Evolutionary conservation across 805 yeast species (phyloP), one percentile per base, ranked within the genome.

Genomic region (Scheffersomyces stipitis): DNA sequence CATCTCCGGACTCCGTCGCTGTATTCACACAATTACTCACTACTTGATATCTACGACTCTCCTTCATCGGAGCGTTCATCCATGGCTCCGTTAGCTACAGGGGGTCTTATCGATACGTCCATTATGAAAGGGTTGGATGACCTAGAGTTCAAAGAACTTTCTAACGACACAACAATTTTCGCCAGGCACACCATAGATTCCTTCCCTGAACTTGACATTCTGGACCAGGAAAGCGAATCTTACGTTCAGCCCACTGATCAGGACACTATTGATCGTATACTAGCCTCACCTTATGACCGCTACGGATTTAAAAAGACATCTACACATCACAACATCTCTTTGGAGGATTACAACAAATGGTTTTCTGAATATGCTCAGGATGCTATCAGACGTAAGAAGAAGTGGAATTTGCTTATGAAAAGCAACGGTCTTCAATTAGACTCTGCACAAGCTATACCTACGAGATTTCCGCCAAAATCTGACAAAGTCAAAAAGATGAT

Each of bases 271-370:
- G 33, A 26, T 12, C 23, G 17, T 4, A 17, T 39, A 15, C 32
- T 39, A 18, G 29, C 20, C 10, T 36, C 40, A 4, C 32, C 33
- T 5, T 33, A 40, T 38, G 98, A 91, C 56, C 62, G 91, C 33
- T 91, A 91, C 56, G 99, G 99, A 2, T 91, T 91, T 66, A 81
- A 79, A 46, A 90, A 87, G 54, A 71, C 72, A 14, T 76, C 78
- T 14, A 62, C 66, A 29, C 76, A 69, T 47, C 58, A 57, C 42
- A 45, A 34, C 22, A 67, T 84, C 16, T 48, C 83, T 7, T 69
- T 64, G 34, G 62, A 64, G 15, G 76, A 76, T 29, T 88, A 86
- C 55, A 79, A 89, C 56, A 56, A 51, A 6, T 91, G 98, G 97
- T 84, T 87, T 78, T 41, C 44, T 2, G 73, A 68, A 7, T 90